These are phyloP conservation scores for Cyclanthera cordifolia DNA, from an alignment of 306 rosid species.

Conservation along the genomic window DNA sequence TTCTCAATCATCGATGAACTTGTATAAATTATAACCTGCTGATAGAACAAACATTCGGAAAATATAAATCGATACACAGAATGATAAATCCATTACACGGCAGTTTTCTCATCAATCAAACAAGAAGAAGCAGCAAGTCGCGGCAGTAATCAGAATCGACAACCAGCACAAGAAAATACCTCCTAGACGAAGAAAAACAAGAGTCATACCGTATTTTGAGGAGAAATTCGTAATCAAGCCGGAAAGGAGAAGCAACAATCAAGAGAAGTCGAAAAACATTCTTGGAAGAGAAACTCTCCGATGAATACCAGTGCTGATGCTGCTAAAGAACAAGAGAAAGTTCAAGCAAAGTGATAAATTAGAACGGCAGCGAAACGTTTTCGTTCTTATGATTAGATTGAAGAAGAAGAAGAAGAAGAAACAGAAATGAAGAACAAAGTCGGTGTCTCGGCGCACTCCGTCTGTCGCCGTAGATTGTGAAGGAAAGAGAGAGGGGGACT, in stretches of 20 bases:
- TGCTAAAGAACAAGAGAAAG: neutral
- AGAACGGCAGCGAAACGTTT: neutral
- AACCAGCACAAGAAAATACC: neutral
- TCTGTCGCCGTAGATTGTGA: constrained; percentile 1
- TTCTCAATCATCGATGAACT: neutral
- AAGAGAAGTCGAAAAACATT: neutral
- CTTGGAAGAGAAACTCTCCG: neutral
- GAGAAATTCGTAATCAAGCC: neutral
- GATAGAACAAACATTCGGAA: neutral
- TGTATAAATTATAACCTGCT: neutral
- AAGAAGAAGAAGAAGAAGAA: neutral
- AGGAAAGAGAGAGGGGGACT: neutral
- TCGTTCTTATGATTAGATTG: neutral
- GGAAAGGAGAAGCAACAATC: no score
- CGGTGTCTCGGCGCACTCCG: constrained; percentile 5
- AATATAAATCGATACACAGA: neutral
- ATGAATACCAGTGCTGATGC: neutral
- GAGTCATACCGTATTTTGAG: neutral
- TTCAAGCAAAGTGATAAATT: neutral
- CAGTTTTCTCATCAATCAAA: neutral
- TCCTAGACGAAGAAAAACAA: neutral
- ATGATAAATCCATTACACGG: neutral
- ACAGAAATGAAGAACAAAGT: neutral
- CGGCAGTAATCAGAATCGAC: neutral
- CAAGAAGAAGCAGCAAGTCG: neutral